These are phyloP conservation scores for Geosmithia flava DNA, from an alignment of 2,329 filamentous ascomycete genomes.

Conservation along the genomic window DNA sequence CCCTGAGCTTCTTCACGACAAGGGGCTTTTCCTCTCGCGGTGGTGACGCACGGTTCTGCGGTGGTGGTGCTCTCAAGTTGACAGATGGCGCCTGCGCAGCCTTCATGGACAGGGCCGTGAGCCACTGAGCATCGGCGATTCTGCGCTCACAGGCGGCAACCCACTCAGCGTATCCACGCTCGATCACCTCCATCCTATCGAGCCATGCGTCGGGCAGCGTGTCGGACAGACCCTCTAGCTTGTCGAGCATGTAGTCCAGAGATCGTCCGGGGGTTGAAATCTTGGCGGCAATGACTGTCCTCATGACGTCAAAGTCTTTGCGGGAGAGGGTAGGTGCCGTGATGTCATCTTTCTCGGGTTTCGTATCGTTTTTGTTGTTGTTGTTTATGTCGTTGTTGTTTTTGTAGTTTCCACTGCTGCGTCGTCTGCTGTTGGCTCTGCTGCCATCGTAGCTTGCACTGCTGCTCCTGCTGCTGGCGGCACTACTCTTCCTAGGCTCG, in stretches of 20 bases:
- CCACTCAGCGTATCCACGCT: constrained; percentile 72
- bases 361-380: neutral
- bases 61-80: neutral
- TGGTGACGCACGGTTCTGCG: neutral
- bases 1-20: constrained; percentile 8
- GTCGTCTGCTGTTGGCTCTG: neutral
- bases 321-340: constrained; percentile 19
- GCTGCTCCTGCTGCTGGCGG: neutral
- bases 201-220: constrained; percentile 81
- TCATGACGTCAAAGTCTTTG: constrained; percentile 45
- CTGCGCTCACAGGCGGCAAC: constrained; percentile 62
- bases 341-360: neutral
- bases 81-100: neutral
- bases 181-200: constrained; percentile 69
- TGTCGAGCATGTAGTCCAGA: constrained; percentile 78
- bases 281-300: constrained; percentile 51
- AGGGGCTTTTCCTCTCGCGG: constrained; percentile 1
- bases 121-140: constrained; percentile 55
- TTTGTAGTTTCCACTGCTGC: no score
- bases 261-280: constrained; percentile 58
- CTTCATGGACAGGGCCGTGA: constrained; percentile 3
- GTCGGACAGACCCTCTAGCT: constrained; percentile 72
- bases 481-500: neutral
- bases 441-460: neutral
- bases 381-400: neutral